Evolutionary conservation across 148 eudicot species (phyloP), one percentile per base, ranked within the genome.

Genomic region (Arctostaphylos glauca): DNA sequence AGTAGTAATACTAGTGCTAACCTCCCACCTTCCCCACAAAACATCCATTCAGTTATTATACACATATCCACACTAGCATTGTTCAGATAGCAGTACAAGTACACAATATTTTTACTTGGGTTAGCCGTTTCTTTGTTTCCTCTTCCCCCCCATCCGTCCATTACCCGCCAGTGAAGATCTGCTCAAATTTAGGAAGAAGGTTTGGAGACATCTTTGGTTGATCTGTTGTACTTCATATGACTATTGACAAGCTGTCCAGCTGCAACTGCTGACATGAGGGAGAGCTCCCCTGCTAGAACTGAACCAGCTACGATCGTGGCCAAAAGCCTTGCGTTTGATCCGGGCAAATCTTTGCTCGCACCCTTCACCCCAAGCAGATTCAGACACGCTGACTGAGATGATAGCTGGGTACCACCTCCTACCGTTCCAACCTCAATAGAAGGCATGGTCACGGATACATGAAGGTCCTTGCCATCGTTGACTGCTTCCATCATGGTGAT

Each of bases 401-500:
- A 93, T 0, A 94, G 86, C 60, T 90, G 94, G 74, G 95, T 94
- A 19, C 97, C 97, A 60, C 98, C 98, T 76, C 98, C 98, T 49
- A 94, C 92, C 2, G 98, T 94, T 19, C 98, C 98, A 5, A 94
- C 98, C 98, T 94, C 98, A 81, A 92, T 88, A 56, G 91, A 91
- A 64, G 98, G 98, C 98, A 94, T 94, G 12, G 96, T 90, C 21
- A 94, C 98, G 41, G 98, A 94, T 48, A 94, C 58, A 79, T 94
- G 98, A 81, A 94, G 93, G 81, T 94, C 98, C 74, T 89, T 94
- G 53, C 96, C 96, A 77, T 84, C 89, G 74, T 94, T 93, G 31
- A 93, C 84, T 23, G 94, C 92, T 86, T 94, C 98, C 98, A 94
- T 94, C 96, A 94, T 94, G 62, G 98, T 94, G 79, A 94, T 94